phyloP scores from a whole-genome alignment of 495 filamentous ascomycete species.

The Penicillium dipodomyicola region DNA sequence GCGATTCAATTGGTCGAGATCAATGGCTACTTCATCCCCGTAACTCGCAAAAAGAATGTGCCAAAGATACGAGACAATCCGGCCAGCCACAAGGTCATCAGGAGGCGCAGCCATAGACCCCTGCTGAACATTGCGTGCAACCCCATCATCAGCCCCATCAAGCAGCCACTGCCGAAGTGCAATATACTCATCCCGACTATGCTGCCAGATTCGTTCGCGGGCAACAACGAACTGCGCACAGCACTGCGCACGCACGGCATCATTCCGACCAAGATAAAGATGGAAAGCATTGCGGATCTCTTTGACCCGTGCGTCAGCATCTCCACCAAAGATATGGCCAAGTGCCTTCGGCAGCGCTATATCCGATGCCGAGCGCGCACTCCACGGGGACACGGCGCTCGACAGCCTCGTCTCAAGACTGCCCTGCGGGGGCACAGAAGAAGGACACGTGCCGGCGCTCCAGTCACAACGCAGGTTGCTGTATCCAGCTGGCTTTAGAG shows the following conservation, averaged over 20 bases:
- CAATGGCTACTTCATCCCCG: slow-evolving; percentile 28
- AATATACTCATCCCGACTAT: slow-evolving; percentile 39
- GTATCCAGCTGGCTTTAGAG: slow-evolving; percentile 37
- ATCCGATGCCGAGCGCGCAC: slow-evolving; percentile 41
- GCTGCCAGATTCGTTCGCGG: slow-evolving; percentile 35
- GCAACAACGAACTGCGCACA: slow-evolving; percentile 48
- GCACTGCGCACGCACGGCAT: slow-evolving; percentile 42
- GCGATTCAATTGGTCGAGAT: slow-evolving; percentile 43
- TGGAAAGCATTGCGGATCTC: background rate
- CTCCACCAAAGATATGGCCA: slow-evolving; percentile 34
- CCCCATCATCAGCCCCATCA: slow-evolving; percentile 24
- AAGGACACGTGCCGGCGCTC: slow-evolving; percentile 40
- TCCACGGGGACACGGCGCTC: slow-evolving; percentile 38
- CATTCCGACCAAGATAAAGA: slow-evolving; percentile 27
- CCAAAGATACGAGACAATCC: slow-evolving; percentile 45
- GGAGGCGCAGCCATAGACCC: slow-evolving; percentile 27
- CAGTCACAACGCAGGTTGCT: slow-evolving; percentile 49
- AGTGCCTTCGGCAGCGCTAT: slow-evolving; percentile 32
- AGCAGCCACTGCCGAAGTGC: slow-evolving; percentile 46
- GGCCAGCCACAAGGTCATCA: slow-evolving; percentile 40
- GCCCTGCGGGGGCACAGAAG: slow-evolving; percentile 34
- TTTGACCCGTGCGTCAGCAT: slow-evolving; percentile 1
- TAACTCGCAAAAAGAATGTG: slow-evolving; percentile 43
- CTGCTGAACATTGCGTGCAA: slow-evolving; percentile 5
- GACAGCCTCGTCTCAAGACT: slow-evolving; percentile 40